Percentiles rank a stretch among this genome's conserved stretches.
phyloP scores from a whole-genome alignment of 805 yeast species.

The Maudiozyma bulderi region DNA sequence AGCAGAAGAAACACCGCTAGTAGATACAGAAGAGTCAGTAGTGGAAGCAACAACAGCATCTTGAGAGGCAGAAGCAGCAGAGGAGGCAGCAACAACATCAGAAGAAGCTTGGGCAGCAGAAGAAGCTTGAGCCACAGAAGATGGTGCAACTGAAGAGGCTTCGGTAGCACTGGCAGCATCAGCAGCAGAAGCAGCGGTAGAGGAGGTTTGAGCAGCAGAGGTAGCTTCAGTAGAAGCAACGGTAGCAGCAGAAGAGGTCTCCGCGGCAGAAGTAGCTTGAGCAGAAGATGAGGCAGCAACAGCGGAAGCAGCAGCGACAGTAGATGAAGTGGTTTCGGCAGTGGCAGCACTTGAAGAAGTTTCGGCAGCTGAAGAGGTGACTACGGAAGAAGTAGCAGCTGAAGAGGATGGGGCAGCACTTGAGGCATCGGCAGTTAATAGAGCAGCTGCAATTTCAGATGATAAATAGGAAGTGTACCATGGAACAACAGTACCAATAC shows the following conservation, averaged over 20 bases:
- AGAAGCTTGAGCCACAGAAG: neutral
- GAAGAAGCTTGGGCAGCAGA: neutral
- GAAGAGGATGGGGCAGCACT: neutral
- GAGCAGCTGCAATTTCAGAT: slow-evolving; percentile 5
- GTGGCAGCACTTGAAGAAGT: neutral
- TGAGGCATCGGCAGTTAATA: neutral
- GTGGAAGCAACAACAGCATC: neutral
- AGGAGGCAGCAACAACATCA: neutral
- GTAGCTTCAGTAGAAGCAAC: neutral
- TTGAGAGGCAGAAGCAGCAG: neutral
- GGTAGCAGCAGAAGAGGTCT: neutral
- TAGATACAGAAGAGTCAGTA: neutral
- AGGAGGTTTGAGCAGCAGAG: neutral
- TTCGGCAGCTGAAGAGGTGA: neutral
- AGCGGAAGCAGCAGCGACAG: neutral
- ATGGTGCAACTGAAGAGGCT: neutral
- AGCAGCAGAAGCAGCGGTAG: neutral
- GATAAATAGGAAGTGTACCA: slow-evolving; percentile 24
- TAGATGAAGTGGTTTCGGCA: neutral
- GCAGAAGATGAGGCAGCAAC: neutral
- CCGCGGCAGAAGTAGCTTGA: neutral
- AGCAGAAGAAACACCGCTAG: neutral
- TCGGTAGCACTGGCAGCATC: neutral
- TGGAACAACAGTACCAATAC: slow-evolving; percentile 21
- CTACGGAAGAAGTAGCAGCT: neutral